phyloP scores from a whole-genome alignment of 148 eudicot genomes.

The Silene latifolia region DNA sequence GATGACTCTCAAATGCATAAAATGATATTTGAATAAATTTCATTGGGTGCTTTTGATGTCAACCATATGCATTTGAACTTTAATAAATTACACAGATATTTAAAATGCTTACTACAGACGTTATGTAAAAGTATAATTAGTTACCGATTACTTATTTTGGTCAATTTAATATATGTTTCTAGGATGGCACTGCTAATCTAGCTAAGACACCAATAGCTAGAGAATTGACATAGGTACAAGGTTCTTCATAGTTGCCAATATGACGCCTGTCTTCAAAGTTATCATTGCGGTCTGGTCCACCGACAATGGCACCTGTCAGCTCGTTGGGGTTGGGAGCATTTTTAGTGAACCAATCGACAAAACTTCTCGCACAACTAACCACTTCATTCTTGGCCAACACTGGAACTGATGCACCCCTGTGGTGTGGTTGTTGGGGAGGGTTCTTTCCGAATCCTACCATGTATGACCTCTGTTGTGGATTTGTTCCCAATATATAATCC shows the following conservation, averaged over 20 bases:
- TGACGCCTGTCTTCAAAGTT: slow-evolving; percentile 56
- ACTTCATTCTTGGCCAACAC: slow-evolving; percentile 20
- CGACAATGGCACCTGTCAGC: slow-evolving; percentile 88
- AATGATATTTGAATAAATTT: no score
- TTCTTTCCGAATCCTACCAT: slow-evolving; percentile 86
- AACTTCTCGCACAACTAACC: slow-evolving; percentile 54
- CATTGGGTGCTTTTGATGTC: no score
- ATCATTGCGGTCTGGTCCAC: slow-evolving; percentile 74
- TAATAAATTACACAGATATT: no score
- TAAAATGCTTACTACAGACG: no score
- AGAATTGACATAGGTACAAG: slow-evolving; percentile 77
- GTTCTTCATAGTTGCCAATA: slow-evolving; percentile 53
- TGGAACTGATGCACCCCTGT: slow-evolving; percentile 84
- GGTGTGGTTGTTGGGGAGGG: slow-evolving; percentile 80
- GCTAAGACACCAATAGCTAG: slow-evolving; percentile 71
- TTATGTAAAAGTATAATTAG: no score
- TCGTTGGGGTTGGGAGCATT: slow-evolving; percentile 66
- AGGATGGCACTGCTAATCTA: slow-evolving; percentile 42
- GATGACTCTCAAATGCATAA: no score
- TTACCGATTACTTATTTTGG: background rate
- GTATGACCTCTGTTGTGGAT: slow-evolving; percentile 70
- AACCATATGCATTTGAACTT: background rate
- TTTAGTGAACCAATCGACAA: slow-evolving; percentile 47
- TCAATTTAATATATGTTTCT: background rate
- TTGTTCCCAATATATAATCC: slow-evolving; percentile 74